Evolutionary conservation across 257 asterid species (phyloP).

Genomic region (Ophiorrhiza pumila): DNA sequence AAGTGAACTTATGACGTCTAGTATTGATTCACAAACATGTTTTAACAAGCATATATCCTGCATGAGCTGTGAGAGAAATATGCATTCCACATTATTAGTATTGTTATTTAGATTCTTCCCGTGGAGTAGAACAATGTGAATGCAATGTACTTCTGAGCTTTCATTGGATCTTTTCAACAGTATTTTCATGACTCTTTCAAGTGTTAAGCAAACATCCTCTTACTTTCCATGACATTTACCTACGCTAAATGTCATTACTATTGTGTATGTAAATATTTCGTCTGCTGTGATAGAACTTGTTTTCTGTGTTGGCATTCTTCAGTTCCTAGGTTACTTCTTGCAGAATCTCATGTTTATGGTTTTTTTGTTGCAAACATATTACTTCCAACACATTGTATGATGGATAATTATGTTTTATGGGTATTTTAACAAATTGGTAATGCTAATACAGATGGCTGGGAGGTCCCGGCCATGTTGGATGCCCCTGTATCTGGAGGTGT

Average conservation of each 20-base stretch:
- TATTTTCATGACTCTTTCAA: neutral
- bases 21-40: neutral
- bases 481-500: constrained; percentile 99
- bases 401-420: neutral
- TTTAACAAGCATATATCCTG: neutral
- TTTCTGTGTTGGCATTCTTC: neutral
- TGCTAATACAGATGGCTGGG: constrained; percentile 39
- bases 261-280: neutral
- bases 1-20: neutral
- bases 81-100: neutral
- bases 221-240: neutral
- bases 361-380: neutral
- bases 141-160: neutral
- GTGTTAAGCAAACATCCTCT: neutral
- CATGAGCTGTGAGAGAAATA: neutral
- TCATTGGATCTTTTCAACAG: neutral
- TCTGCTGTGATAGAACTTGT: neutral
- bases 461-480: constrained; percentile 74
- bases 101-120: neutral
- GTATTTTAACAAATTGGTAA: constrained; percentile 5
- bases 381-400: neutral
- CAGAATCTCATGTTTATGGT: neutral
- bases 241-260: neutral
- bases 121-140: neutral
- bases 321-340: neutral